Evolutionary conservation across 192 early-diverging fungal genomes (phyloP).

Genomic region (Allomyces javanicus): DNA sequence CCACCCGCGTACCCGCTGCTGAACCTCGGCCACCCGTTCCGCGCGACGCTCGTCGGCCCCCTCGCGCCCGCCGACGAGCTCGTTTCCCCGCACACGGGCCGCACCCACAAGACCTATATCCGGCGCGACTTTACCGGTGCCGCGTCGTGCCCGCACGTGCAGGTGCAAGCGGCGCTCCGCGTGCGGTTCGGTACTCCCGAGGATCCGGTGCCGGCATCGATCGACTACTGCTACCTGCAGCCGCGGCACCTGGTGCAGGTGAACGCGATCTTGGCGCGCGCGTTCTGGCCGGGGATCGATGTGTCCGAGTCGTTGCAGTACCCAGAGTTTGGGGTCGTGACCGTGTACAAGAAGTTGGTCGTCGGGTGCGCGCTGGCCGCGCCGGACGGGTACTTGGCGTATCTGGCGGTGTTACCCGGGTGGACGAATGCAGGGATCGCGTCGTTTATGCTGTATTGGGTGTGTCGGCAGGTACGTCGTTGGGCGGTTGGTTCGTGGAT

Average conservation of each 20-base stretch:
- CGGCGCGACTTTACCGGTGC: background rate
- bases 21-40: too few species aligned
- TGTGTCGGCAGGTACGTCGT: constrained; percentile 39
- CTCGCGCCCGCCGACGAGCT: background rate
- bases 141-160: background rate
- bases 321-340: constrained; percentile 71
- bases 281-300: constrained; percentile 83
- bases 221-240: constrained; percentile 67
- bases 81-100: background rate
- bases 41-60: too few species aligned
- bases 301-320: constrained; percentile 60
- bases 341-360: constrained; percentile 54
- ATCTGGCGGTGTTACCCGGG: constrained; percentile 60
- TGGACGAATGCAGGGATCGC: constrained; percentile 74
- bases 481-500: too few species aligned
- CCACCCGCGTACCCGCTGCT: too few species aligned
- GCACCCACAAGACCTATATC: background rate
- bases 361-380: constrained; percentile 85
- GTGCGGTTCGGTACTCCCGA: background rate
- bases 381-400: constrained; percentile 76
- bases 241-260: constrained; percentile 44
- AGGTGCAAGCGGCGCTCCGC: background rate
- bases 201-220: constrained; percentile 14
- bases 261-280: constrained; percentile 47
- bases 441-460: constrained; percentile 63